phyloP scores from a whole-genome alignment of 2,329 filamentous ascomycete genomes.

The Colletotrichum sp. region DNA sequence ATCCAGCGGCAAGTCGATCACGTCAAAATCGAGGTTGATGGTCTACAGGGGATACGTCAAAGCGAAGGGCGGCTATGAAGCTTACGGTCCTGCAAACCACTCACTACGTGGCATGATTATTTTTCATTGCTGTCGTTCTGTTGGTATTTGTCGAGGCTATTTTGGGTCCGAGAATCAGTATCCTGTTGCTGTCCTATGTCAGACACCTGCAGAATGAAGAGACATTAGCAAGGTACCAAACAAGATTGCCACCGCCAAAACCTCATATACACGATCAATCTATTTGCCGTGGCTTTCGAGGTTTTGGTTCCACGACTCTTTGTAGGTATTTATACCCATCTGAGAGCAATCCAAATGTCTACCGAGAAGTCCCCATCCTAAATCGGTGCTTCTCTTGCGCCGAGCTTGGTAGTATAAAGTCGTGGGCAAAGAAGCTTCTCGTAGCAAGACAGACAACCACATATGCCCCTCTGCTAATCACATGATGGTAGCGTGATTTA shows the following conservation, averaged over 20 bases:
- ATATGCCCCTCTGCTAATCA: no score
- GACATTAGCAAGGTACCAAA: rapidly evolving
- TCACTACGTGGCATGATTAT: rapidly evolving
- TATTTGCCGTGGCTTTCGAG: background rate
- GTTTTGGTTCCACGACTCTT: rapidly evolving
- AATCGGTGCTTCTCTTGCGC: rapidly evolving
- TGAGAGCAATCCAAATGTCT: rapidly evolving
- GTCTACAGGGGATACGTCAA: no score
- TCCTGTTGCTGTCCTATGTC: no score
- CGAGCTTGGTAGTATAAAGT: background rate
- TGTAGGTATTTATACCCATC: rapidly evolving
- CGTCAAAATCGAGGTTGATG: no score
- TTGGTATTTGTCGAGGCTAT: background rate
- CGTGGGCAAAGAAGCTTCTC: background rate
- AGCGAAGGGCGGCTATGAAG: no score
- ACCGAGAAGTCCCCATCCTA: rapidly evolving
- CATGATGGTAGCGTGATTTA: background rate
- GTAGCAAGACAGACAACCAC: background rate
- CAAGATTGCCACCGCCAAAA: background rate
- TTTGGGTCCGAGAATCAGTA: rapidly evolving
- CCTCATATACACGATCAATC: no score
- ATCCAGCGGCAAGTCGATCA: no score
- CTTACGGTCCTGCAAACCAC: rapidly evolving
- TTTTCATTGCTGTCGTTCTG: background rate
- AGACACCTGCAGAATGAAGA: no score